Conservation (phyloP, 108 stramenopile genomes). For the Aureococcus anophagefferens region DNA sequence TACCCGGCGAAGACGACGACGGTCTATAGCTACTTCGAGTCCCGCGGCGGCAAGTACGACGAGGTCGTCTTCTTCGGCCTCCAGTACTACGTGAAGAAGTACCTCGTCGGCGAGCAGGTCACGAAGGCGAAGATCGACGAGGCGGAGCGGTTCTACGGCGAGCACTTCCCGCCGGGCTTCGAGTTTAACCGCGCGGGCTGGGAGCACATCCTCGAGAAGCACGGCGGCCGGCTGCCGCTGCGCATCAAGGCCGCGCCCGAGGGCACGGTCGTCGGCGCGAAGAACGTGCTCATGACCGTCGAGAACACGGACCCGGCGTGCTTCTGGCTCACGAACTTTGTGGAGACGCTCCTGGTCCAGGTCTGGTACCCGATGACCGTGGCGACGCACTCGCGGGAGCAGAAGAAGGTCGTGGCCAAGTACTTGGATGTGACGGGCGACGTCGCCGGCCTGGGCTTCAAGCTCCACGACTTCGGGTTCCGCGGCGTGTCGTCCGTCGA, state of each 20-base stretch:
- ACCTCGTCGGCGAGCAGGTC: background rate
- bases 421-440: background rate
- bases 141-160: background rate
- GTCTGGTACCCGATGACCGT: background rate
- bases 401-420: background rate
- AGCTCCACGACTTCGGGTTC: background rate
- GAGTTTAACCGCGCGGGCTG: background rate
- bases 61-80: background rate
- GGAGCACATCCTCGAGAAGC: background rate
- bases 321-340: background rate
- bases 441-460: background rate
- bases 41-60: background rate
- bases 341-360: background rate
- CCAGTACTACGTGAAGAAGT: background rate
- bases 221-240: background rate
- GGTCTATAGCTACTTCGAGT: background rate
- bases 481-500: background rate
- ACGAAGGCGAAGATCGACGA: background rate
- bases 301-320: background rate
- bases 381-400: background rate
- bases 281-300: background rate
- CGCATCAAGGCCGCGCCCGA: background rate
- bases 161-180: background rate
- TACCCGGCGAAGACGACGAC: background rate
- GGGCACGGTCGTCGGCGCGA: background rate